Percentiles rank a stretch among this genome's conserved stretches.
Evolutionary conservation across 805 yeast species (phyloP).

Genomic region (Saccharomycopsis guyanensis): DNA sequence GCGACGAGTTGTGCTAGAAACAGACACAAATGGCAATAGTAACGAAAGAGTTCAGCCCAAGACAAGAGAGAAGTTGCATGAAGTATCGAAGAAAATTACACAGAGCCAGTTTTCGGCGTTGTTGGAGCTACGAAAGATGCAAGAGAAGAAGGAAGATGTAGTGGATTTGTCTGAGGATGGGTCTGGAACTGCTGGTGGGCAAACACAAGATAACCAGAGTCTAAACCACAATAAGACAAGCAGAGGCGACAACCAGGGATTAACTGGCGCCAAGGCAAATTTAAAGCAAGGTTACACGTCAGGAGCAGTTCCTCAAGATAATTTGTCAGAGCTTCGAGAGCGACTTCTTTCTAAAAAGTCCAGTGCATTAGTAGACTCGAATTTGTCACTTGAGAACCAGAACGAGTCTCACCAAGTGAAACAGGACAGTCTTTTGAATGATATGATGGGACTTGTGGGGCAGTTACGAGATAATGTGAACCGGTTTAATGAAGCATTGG

Average conservation of each 20-base stretch:
- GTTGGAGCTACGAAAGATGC: not conserved
- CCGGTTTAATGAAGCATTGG: constrained; percentile 13
- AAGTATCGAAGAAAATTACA: not conserved
- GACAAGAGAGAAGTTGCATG: not conserved
- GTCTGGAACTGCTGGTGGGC: not conserved
- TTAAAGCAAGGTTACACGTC: too few species aligned
- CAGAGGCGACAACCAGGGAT: not conserved
- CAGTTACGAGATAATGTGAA: constrained; percentile 14
- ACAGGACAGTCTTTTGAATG: constrained; percentile 16
- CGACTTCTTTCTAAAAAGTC: constrained; percentile 12
- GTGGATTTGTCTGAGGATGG: too few species aligned
- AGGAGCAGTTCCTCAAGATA: too few species aligned
- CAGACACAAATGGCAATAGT: not conserved
- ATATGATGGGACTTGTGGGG: constrained; percentile 19
- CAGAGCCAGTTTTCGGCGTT: constrained; percentile 3
- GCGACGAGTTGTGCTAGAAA: constrained; percentile 1
- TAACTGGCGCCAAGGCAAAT: too few species aligned
- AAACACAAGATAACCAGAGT: too few species aligned
- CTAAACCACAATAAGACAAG: constrained; percentile 1
- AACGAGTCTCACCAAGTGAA: constrained; percentile 15
- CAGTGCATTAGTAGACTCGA: not conserved
- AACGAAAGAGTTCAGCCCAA: not conserved
- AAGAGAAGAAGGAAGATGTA: constrained; percentile 2
- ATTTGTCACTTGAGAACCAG: constrained; percentile 11
- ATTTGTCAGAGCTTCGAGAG: too few species aligned